Evolutionary conservation across 2,329 filamentous ascomycete genomes (phyloP).

Genomic region (Pseudogymnoascus sp.): DNA sequence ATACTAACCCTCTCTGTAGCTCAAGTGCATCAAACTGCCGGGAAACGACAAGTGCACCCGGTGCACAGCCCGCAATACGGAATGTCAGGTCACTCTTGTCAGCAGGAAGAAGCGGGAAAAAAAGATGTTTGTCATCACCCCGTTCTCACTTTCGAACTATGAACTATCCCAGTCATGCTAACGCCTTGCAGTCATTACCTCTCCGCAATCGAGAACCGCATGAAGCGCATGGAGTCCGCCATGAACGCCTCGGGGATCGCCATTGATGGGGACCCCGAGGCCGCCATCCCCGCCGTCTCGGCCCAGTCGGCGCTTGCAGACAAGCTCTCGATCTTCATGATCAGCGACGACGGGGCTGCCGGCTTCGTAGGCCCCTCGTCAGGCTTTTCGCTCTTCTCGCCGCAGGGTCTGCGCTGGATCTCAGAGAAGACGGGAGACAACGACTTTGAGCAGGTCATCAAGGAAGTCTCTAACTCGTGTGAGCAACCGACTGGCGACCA

Average conservation of each 20-base stretch:
- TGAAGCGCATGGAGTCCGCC: slow-evolving; percentile 21
- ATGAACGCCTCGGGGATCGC: slow-evolving; percentile 15
- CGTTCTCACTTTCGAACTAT: background rate
- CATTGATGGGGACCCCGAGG: background rate
- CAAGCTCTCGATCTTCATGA: slow-evolving; percentile 16
- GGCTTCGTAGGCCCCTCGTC: slow-evolving; percentile 18
- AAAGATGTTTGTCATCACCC: slow-evolving; percentile 14
- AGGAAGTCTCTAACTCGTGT: background rate
- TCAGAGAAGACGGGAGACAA: slow-evolving; percentile 15
- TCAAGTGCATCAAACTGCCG: slow-evolving; percentile 18
- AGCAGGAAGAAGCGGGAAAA: slow-evolving; percentile 20
- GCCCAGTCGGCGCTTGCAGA: slow-evolving; percentile 6
- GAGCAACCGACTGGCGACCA: background rate
- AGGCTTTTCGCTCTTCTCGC: slow-evolving; percentile 21
- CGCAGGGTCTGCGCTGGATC: slow-evolving; percentile 20
- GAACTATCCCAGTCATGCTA: background rate
- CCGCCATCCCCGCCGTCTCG: background rate
- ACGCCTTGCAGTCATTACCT: slow-evolving; percentile 11
- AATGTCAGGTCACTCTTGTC: slow-evolving; percentile 20
- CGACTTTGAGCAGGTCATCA: slow-evolving; percentile 8
- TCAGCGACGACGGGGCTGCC: slow-evolving; percentile 14
- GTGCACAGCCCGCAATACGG: slow-evolving; percentile 15
- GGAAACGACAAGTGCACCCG: slow-evolving; percentile 17
- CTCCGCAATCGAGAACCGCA: slow-evolving; percentile 18
- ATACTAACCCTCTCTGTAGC: background rate